Evolutionary conservation across 179 eudicot species (phyloP).

Genomic region (Gypsophila paniculata): DNA sequence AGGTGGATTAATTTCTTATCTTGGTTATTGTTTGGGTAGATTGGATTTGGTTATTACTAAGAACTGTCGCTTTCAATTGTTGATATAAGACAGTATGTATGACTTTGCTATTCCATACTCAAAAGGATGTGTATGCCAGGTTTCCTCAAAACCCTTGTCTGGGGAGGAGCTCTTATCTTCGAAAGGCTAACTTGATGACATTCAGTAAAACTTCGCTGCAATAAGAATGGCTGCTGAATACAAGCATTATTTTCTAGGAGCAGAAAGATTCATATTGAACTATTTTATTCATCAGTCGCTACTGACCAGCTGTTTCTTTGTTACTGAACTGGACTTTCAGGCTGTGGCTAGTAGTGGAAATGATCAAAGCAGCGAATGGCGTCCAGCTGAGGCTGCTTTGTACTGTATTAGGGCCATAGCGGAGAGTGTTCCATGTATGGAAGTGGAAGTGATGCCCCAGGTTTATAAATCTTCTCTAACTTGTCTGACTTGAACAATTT

Average conservation of each 20-base stretch:
- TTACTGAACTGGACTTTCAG: slow-evolving; percentile 36
- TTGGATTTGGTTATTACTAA: neutral
- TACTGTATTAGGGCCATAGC: slow-evolving; percentile 93
- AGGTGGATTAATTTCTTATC: neutral
- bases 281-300: neutral
- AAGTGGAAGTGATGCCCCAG: slow-evolving; percentile 97
- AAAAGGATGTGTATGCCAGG: neutral
- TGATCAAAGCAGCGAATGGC: slow-evolving; percentile 62
- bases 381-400: slow-evolving; percentile 85
- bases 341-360: slow-evolving; percentile 60
- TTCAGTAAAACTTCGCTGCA: neutral
- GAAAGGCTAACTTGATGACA: neutral
- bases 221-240: neutral
- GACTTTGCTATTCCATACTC: neutral
- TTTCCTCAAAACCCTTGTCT: neutral
- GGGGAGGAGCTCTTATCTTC: neutral
- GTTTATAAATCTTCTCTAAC: slow-evolving; percentile 37
- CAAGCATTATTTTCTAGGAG: slow-evolving; percentile 9
- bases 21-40: neutral
- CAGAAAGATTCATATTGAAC: neutral
- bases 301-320: slow-evolving; percentile 4
- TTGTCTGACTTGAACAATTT: neutral
- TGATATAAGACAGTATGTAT: neutral
- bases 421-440: slow-evolving; percentile 63
- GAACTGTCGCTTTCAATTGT: neutral